A percentile compares a stretch with the other conserved stretches of the same genome.
Conservation (phyloP, 805 yeast species). For the Schwanniomyces polymorphus region DNA sequence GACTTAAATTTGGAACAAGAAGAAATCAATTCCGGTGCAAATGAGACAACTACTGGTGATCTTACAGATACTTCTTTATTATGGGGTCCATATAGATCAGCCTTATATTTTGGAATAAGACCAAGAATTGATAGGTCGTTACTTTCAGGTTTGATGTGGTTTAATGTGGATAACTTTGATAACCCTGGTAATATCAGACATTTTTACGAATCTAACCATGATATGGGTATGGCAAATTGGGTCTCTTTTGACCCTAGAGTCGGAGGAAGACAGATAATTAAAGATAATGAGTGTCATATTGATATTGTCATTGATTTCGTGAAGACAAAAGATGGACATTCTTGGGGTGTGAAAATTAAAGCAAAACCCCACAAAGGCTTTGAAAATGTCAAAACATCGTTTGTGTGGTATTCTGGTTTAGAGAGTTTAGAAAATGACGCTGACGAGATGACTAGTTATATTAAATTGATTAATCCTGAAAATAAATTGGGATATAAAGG, state of each 20-base stretch:
- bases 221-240: constrained; percentile 80
- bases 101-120: constrained; percentile 79
- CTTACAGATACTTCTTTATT: constrained; percentile 27
- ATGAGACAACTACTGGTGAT: constrained; percentile 14
- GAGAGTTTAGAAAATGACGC: constrained; percentile 49
- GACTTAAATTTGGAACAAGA: constrained; percentile 41
- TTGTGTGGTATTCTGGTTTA: constrained; percentile 77
- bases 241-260: constrained; percentile 78
- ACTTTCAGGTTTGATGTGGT: constrained; percentile 86
- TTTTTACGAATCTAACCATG: constrained; percentile 70
- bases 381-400: constrained; percentile 53
- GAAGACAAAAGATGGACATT: constrained; percentile 65
- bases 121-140: constrained; percentile 80
- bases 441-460: constrained; percentile 16
- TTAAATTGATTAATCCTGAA: constrained; percentile 24
- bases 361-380: constrained; percentile 60
- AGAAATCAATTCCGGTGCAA: background rate
- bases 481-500: constrained; percentile 33
- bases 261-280: constrained; percentile 81
- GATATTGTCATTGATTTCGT: constrained; percentile 71
- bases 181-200: constrained; percentile 66
- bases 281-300: constrained; percentile 64
- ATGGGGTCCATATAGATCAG: constrained; percentile 95
- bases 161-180: constrained; percentile 56
- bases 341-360: constrained; percentile 77